Evolutionary conservation across 371 early-diverging fungal genomes (phyloP).

Genomic region (Nosema muscidifuracis): DNA sequence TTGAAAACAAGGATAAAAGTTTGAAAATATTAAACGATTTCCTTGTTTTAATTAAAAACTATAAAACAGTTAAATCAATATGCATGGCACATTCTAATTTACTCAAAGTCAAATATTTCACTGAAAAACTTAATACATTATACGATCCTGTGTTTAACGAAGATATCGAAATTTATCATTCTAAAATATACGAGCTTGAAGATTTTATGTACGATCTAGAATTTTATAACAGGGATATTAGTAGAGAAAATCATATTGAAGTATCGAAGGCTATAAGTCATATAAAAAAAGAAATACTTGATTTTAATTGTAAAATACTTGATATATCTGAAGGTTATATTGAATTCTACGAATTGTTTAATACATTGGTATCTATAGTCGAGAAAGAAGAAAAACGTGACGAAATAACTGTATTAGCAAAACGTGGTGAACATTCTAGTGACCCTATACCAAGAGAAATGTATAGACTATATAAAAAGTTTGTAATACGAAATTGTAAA

Average conservation of each 20-base stretch:
- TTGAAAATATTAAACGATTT: slow-evolving; percentile 32
- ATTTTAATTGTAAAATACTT: slow-evolving; percentile 41
- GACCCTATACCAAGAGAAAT: slow-evolving; percentile 36
- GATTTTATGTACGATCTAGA: slow-evolving; percentile 53
- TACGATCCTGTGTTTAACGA: slow-evolving; percentile 22
- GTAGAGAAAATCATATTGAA: slow-evolving; percentile 30
- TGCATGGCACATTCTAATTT: slow-evolving; percentile 47
- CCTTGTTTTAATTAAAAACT: slow-evolving; percentile 37
- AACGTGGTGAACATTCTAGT: slow-evolving; percentile 33
- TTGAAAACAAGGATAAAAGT: slow-evolving; percentile 19
- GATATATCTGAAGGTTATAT: slow-evolving; percentile 34
- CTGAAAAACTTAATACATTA: slow-evolving; percentile 28
- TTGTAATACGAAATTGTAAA: slow-evolving; percentile 36
- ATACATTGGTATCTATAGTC: slow-evolving; percentile 33
- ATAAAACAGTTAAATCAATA: slow-evolving; percentile 39
- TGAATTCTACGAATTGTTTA: slow-evolving; percentile 27
- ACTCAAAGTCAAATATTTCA: slow-evolving; percentile 25
- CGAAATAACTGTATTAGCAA: slow-evolving; percentile 33
- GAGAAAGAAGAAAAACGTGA: slow-evolving; percentile 51
- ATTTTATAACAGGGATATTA: slow-evolving; percentile 33
- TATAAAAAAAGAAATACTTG: slow-evolving; percentile 34
- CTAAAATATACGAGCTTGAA: slow-evolving; percentile 41
- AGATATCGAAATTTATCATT: slow-evolving; percentile 38
- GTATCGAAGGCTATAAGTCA: slow-evolving; percentile 24
- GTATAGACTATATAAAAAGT: slow-evolving; percentile 40